A percentile compares a stretch with the other conserved stretches of the same genome.
Evolutionary conservation across 2,329 filamentous ascomycete genomes (phyloP).

Genomic region (Trichoderma semiorbis): DNA sequence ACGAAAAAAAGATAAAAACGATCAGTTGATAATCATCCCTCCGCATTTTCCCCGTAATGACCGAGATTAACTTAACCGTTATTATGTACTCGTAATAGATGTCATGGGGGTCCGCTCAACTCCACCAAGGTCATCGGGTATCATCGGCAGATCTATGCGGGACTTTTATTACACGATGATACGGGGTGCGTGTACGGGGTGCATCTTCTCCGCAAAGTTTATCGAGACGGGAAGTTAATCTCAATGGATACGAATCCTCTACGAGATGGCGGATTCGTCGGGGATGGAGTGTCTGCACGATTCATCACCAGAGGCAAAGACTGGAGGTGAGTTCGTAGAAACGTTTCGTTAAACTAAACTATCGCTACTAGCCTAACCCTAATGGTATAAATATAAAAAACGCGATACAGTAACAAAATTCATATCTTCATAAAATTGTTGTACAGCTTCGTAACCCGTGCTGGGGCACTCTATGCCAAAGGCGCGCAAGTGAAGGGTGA

Average conservation of each 20-base stretch:
- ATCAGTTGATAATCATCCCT: not conserved
- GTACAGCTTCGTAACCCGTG: not conserved
- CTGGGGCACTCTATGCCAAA: constrained; percentile 1
- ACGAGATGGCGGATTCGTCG: not conserved
- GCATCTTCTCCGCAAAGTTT: not conserved
- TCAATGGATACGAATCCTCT: not conserved
- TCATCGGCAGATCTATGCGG: not conserved
- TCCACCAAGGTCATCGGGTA: not conserved
- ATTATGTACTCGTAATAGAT: not conserved
- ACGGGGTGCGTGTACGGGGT: not conserved
- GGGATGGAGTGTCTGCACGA: not conserved
- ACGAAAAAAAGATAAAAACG: not conserved
- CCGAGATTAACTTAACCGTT: not conserved
- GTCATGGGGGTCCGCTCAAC: not conserved
- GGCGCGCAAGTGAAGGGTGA: constrained; percentile 19
- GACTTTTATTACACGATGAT: not conserved
- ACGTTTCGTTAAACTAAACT: not conserved
- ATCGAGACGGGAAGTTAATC: not conserved
- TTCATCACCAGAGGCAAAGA: not conserved
- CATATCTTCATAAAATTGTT: constrained; percentile 10
- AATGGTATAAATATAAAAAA: not conserved
- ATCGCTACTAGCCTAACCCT: not conserved
- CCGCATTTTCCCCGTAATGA: not conserved
- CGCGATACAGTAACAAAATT: not conserved
- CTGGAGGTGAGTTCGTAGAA: not conserved